Evolutionary conservation across 345 rosid species (phyloP), one percentile per base, ranked within the genome.

Genomic region (Ricinus communis): DNA sequence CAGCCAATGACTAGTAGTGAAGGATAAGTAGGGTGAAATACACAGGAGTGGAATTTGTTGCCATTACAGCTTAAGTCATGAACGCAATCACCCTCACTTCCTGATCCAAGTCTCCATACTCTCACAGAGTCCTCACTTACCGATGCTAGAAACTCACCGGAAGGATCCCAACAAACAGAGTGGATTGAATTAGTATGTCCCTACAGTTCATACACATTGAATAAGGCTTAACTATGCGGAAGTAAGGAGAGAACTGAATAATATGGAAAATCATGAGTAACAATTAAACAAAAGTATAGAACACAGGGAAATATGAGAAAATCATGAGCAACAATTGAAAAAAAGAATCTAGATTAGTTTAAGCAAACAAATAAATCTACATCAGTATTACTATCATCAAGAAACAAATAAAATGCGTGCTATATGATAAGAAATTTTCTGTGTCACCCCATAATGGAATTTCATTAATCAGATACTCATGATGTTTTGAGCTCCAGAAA

Each of bases 61-160:
- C 98, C 99, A 30, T 87, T 92, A 71, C 94, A 88, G 78, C 89
- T 93, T 81, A 95, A 83, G 71, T 95, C 94, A 66, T 93, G 94
- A 73, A 90, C 82, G 60, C 93, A 95, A 47, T 95, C 94, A 62
- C 96, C 93, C 82, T 92, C 97, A 62, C 81, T 84, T 22, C 99
- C 98, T 14, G 96, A 83, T 52, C 96, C 92, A 18, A 92, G 78
- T 14, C 91, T 73, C 99, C 99, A 95, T 31, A 95, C 97, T 82
- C 91, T 83, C 25, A 93, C 99, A 56, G 86, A 87, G 72, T 95
- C 94, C 85, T 93, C 99, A 63, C 98, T 95, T 14, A 88, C 98
- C 11, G 99, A 82, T 66, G 99, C 98, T 58, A 95, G 72, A 66
- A 79, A 82, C 65, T 95, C 97, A 14, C 99, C 99, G 0, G 87